Conservation (phyloP, 352 stramenopile genomes). For the Globisporangium nunn region DNA sequence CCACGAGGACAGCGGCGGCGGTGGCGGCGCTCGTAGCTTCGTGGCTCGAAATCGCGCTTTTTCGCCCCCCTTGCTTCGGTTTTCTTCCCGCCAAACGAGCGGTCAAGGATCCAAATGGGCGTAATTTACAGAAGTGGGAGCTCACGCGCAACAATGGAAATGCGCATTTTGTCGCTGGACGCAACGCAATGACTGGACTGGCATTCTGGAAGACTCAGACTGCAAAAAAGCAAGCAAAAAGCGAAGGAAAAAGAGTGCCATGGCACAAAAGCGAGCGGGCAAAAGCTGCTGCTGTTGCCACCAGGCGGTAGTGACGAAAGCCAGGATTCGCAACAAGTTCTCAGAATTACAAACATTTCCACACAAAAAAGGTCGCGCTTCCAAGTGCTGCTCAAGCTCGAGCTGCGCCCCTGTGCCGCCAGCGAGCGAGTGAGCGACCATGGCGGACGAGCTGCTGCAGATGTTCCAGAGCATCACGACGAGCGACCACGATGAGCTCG, state of each 20-base stretch:
- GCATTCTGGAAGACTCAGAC: not conserved
- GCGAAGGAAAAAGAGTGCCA: not conserved
- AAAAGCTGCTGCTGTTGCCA: not conserved
- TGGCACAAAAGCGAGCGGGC: not conserved
- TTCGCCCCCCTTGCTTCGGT: not conserved
- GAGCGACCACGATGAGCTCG: constrained; percentile 73
- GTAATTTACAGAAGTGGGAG: not conserved
- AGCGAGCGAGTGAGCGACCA: constrained; percentile 9
- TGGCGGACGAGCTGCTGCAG: constrained; percentile 78
- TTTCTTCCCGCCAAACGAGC: not conserved
- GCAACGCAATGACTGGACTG: not conserved
- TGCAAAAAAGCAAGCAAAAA: not conserved
- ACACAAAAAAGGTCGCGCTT: no score
- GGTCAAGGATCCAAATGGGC: not conserved
- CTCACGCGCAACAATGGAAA: not conserved
- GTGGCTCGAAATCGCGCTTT: not conserved
- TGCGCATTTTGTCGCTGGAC: not conserved
- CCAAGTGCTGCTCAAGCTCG: no score
- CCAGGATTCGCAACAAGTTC: no score
- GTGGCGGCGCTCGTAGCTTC: not conserved
- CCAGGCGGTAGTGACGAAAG: no score
- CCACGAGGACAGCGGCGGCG: not conserved
- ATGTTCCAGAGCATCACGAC: constrained; percentile 88
- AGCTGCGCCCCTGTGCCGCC: not conserved
- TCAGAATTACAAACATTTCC: no score